These are phyloP conservation scores for Dendrothele bispora DNA, from an alignment of 768 basidiomycete genomes.

Conservation along the genomic window DNA sequence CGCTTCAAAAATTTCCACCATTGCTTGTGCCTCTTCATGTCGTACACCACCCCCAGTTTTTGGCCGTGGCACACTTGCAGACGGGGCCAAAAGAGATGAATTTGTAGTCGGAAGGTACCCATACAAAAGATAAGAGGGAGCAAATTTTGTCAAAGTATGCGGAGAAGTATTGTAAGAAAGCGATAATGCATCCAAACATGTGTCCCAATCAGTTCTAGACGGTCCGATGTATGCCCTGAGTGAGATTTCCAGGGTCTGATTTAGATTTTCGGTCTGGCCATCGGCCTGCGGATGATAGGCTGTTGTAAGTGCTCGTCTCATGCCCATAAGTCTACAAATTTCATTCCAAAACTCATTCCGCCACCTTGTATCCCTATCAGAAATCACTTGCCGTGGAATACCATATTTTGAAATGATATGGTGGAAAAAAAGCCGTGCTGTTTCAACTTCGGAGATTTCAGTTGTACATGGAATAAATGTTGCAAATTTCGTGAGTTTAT, in stretches of 20 bases:
- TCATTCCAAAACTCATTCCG: constrained; percentile 25
- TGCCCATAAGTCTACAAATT: constrained; percentile 14
- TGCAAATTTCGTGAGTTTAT: constrained; percentile 23
- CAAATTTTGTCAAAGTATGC: constrained; percentile 21
- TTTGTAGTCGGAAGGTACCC: constrained; percentile 22
- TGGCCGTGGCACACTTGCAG: not conserved
- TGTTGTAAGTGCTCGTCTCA: constrained; percentile 22
- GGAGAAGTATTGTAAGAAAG: constrained; percentile 30
- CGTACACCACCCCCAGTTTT: constrained; percentile 9
- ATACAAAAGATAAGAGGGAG: constrained; percentile 26
- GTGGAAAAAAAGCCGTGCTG: constrained; percentile 21
- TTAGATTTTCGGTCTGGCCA: constrained; percentile 32
- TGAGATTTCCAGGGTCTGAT: constrained; percentile 27
- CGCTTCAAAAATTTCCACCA: not conserved
- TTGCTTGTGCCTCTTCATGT: too few relatives aligned
- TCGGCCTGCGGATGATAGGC: constrained; percentile 39
- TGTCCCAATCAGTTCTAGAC: constrained; percentile 22
- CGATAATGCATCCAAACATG: constrained; percentile 21
- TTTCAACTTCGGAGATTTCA: constrained; percentile 15
- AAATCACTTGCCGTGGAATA: constrained; percentile 18
- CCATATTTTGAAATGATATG: constrained; percentile 20
- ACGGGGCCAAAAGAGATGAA: constrained; percentile 5
- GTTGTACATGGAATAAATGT: constrained; percentile 15
- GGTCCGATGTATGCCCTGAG: constrained; percentile 23
- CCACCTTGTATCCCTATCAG: constrained; percentile 19